Evolutionary conservation across 306 rosid species (phyloP).

Genomic region (Glycine tomentella): DNA sequence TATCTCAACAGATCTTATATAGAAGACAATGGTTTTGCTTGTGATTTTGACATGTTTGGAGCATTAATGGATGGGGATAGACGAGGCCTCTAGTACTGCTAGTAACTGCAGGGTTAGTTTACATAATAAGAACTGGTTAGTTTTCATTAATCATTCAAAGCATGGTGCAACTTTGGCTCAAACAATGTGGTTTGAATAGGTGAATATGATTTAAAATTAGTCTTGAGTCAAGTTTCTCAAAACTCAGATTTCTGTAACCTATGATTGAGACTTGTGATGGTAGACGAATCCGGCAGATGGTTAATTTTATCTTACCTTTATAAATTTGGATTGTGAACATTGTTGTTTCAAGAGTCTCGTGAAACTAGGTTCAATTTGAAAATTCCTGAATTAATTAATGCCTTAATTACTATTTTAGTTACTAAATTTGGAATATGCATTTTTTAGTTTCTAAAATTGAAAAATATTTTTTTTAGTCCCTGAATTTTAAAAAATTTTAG

Average conservation of each 20-base stretch:
- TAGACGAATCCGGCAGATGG: not conserved
- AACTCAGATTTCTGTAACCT: not conserved
- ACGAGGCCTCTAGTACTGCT: not conserved
- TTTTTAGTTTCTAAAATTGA: too few relatives aligned
- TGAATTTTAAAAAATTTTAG: too few relatives aligned
- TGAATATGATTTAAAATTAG: not conserved
- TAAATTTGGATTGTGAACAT: constrained; percentile 8
- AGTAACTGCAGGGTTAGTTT: not conserved
- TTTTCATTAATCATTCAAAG: not conserved
- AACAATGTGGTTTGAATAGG: not conserved
- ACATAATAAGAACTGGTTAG: not conserved
- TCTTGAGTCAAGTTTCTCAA: not conserved
- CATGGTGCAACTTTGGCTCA: not conserved
- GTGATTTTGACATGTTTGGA: not conserved
- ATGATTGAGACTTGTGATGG: not conserved
- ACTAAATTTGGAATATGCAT: too few relatives aligned
- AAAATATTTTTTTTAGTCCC: too few relatives aligned
- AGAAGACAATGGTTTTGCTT: not conserved
- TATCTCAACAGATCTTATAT: not conserved
- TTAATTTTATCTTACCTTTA: not conserved
- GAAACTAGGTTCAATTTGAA: not conserved
- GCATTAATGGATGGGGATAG: not conserved
- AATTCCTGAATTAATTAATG: not conserved
- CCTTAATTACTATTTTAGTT: too few relatives aligned
- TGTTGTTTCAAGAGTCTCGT: not conserved